A percentile compares a stretch with the other conserved stretches of the same genome.
Conservation (phyloP, 1,139 yeast genomes). For the Pichiaceae sp. region DNA sequence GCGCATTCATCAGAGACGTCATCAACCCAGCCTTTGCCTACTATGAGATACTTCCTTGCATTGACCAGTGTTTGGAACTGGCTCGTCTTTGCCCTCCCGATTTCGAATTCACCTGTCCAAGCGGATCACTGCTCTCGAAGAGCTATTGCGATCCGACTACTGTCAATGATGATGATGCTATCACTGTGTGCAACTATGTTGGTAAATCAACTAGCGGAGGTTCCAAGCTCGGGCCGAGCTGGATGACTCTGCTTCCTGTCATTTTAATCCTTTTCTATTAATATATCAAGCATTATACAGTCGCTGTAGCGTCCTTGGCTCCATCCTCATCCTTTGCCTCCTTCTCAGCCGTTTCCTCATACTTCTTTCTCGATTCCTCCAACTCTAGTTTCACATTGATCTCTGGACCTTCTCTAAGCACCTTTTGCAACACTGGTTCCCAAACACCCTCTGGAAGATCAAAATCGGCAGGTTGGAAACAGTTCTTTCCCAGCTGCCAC, state of each 20-base stretch:
- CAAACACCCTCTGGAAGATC: conserved; percentile 52
- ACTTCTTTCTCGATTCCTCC: conserved; percentile 10
- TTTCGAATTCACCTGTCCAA: conserved; percentile 71
- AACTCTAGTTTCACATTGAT: conserved; percentile 26
- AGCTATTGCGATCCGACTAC: background rate
- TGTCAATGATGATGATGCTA: background rate
- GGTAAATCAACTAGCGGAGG: no score
- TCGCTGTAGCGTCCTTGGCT: conserved; percentile 1
- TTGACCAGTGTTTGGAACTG: conserved; percentile 68
- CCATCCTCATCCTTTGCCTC: background rate
- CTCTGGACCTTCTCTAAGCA: conserved; percentile 32
- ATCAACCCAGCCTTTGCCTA: conserved; percentile 56
- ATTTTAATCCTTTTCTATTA: background rate
- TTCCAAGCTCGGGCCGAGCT: no score
- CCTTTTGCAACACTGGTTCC: conserved; percentile 55
- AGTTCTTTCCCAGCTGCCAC: conserved; percentile 63
- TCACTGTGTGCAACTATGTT: background rate
- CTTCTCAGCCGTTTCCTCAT: background rate
- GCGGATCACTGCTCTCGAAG: conserved; percentile 15
- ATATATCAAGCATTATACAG: background rate
- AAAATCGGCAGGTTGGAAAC: conserved; percentile 60
- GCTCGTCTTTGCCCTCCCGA: conserved; percentile 79
- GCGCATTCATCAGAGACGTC: conserved; percentile 42
- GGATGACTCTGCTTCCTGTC: no score
- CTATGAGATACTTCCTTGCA: conserved; percentile 81